Conservation (phyloP, 768 basidiomycete genomes). For the Trametes meyenii region DNA sequence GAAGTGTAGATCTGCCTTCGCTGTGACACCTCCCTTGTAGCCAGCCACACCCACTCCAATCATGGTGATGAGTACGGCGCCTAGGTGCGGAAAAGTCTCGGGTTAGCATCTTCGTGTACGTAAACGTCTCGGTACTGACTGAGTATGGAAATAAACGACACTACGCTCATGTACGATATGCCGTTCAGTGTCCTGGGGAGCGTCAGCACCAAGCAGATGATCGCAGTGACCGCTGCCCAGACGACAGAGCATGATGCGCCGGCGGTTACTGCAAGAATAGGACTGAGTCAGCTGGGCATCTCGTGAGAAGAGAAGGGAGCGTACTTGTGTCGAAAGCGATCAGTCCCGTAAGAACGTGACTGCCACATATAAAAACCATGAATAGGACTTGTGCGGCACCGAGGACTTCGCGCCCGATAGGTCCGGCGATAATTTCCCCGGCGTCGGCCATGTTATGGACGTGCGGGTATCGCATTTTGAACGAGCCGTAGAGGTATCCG, state of each 20-base stretch:
- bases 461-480: slow-evolving; percentile 38
- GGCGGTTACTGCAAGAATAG: slow-evolving; percentile 26
- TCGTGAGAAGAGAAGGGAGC: slow-evolving; percentile 5
- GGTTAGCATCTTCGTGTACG: too few relatives aligned
- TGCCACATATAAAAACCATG: slow-evolving; percentile 34
- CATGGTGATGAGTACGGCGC: slow-evolving; percentile 36
- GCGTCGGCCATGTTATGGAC: slow-evolving; percentile 39
- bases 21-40: slow-evolving; percentile 26
- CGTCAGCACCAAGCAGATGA: slow-evolving; percentile 33
- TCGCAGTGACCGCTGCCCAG: slow-evolving; percentile 33
- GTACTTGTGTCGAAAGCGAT: slow-evolving; percentile 37
- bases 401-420: slow-evolving; percentile 35
- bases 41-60: slow-evolving; percentile 34
- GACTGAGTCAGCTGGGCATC: slow-evolving; percentile 5
- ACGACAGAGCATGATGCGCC: slow-evolving; percentile 36
- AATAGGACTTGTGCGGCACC: slow-evolving; percentile 36
- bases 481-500: slow-evolving; percentile 33
- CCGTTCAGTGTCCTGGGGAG: slow-evolving; percentile 35
- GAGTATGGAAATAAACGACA: slow-evolving; percentile 34
- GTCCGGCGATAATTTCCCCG: slow-evolving; percentile 33
- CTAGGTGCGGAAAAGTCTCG: too few relatives aligned
- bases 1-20: slow-evolving; percentile 28
- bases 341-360: slow-evolving; percentile 35
- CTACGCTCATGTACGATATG: slow-evolving; percentile 35
- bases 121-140: too few relatives aligned